Conservation (phyloP, 306 rosid genomes). For the Sesbania bispinosa region DNA sequence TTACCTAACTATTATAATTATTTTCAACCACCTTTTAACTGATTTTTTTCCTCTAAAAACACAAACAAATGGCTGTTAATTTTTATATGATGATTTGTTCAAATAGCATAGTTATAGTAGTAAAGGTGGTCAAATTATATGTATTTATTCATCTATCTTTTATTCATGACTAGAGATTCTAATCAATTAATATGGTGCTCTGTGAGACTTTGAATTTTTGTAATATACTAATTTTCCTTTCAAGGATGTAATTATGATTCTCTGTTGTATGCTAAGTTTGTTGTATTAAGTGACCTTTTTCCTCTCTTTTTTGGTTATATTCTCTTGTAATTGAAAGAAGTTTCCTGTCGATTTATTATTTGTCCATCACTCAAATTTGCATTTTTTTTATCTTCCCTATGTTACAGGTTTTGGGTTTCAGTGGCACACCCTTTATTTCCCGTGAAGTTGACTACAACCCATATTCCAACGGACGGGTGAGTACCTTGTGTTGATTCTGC, state of each 20-base stretch:
- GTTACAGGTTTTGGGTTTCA: conserved; percentile 68
- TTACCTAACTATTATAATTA: neutral
- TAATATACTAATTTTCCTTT: neutral
- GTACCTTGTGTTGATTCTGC: conserved; percentile 19
- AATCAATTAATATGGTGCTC: neutral
- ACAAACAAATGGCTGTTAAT: neutral
- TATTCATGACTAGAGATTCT: neutral
- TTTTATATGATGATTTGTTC: neutral
- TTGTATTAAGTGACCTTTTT: neutral
- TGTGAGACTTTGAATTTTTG: neutral
- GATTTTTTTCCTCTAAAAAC: neutral
- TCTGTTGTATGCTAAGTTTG: conserved; percentile 10
- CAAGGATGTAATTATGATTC: neutral
- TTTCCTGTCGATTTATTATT: neutral
- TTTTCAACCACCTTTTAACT: neutral
- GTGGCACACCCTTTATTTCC: conserved; percentile 63
- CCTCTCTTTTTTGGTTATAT: neutral
- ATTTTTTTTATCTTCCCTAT: neutral
- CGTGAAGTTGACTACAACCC: conserved; percentile 55
- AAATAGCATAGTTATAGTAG: neutral
- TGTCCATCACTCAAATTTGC: neutral
- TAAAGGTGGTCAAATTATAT: neutral
- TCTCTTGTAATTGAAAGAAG: neutral
- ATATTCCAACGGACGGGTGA: conserved; percentile 79
- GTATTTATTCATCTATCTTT: neutral